Evolutionary conservation across 1,284 basidiomycete species (phyloP).

Genomic region (Grifola frondosa): DNA sequence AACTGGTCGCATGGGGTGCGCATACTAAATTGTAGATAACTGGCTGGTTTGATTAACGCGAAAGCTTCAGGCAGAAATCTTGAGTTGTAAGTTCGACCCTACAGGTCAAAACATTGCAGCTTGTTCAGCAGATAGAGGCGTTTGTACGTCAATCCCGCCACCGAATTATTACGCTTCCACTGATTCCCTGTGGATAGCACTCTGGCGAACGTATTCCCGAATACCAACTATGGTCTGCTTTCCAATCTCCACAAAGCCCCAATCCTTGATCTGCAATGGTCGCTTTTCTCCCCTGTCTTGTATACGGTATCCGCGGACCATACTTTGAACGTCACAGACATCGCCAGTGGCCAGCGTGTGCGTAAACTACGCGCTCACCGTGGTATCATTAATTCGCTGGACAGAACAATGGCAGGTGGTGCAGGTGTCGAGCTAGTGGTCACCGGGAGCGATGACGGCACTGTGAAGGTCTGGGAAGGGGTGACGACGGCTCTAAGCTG

Average conservation of each 20-base stretch:
- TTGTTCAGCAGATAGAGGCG: conserved; percentile 75
- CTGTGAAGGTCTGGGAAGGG: conserved; percentile 87
- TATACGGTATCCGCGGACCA: conserved; percentile 87
- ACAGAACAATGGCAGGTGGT: conserved; percentile 78
- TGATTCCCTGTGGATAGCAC: conserved; percentile 41
- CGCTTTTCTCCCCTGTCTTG: conserved; percentile 65
- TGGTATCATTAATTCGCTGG: conserved; percentile 87
- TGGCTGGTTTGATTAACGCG: too few relatives aligned
- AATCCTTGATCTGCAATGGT: conserved; percentile 81
- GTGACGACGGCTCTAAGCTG: conserved; percentile 72
- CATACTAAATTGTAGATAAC: too few relatives aligned
- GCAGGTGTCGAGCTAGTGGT: conserved; percentile 81
- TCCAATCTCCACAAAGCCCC: conserved; percentile 76
- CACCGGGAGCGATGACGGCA: conserved; percentile 87
- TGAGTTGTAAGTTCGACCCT: conserved; percentile 80
- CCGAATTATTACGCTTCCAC: background rate
- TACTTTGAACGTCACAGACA: conserved; percentile 70
- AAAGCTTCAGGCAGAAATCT: conserved; percentile 61
- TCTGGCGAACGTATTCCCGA: conserved; percentile 84
- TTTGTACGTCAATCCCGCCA: conserved; percentile 74
- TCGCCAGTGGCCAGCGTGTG: conserved; percentile 74
- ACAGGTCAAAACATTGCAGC: conserved; percentile 82
- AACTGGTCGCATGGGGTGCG: conserved; percentile 73
- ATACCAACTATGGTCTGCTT: conserved; percentile 79
- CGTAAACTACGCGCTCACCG: conserved; percentile 80